Percentiles rank a stretch among this genome's conserved stretches.
Conservation (phyloP, 352 stramenopile genomes). For the Pythium myriotylum region DNA sequence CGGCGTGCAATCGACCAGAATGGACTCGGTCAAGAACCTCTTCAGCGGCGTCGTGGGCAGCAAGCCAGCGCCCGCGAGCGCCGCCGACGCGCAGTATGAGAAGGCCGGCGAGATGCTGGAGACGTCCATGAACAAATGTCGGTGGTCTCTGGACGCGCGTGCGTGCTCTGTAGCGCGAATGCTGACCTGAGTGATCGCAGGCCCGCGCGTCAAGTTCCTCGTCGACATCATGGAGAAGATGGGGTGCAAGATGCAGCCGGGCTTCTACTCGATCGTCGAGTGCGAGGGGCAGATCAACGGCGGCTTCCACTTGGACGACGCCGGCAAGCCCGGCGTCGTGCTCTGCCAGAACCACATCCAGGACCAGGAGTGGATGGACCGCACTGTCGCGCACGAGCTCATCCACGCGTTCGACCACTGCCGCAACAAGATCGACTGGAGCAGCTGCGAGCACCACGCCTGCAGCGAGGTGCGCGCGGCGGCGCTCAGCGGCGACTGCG, state of each 20-base stretch:
- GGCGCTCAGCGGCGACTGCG: conserved; percentile 87
- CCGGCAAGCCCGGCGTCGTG: conserved; percentile 73
- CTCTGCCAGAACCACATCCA: conserved; percentile 91
- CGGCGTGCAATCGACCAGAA: conserved; percentile 26
- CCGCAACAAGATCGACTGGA: conserved; percentile 92
- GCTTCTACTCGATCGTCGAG: conserved; percentile 82
- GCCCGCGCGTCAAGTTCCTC: conserved; percentile 79
- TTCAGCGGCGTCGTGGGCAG: conserved; percentile 41
- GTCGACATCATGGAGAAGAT: conserved; percentile 86
- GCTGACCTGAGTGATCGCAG: conserved; percentile 34
- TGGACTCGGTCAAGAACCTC: conserved; percentile 76
- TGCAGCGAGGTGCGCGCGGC: conserved; percentile 90
- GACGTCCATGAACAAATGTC: conserved; percentile 70
- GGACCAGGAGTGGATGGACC: conserved; percentile 92
- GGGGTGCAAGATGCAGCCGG: conserved; percentile 73
- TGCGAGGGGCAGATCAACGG: conserved; percentile 87
- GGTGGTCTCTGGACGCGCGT: conserved; percentile 13
- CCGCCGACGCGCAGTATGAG: conserved; percentile 30
- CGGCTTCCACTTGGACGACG: conserved; percentile 82
- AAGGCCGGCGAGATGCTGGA: conserved; percentile 62
- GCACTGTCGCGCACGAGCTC: conserved; percentile 92
- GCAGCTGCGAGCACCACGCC: conserved; percentile 91
- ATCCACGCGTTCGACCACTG: conserved; percentile 95
- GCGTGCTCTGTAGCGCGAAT: background rate
- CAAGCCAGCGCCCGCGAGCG: conserved; percentile 15